These are phyloP conservation scores for Solanum dulcamara DNA, from an alignment of 257 asterid genomes.

Conservation along the genomic window DNA sequence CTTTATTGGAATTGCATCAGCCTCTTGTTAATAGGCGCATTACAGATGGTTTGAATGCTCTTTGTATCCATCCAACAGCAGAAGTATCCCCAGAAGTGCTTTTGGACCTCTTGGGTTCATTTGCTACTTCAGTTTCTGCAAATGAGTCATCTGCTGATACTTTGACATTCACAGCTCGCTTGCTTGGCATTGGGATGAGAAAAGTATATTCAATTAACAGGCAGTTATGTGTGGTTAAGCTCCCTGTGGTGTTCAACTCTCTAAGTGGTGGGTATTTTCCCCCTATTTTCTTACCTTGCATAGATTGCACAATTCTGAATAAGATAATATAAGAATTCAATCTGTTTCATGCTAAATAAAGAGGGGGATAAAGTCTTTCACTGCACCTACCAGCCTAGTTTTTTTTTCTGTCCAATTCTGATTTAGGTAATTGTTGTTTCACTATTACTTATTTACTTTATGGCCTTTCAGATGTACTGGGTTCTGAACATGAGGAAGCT, in stretches of 20 bases:
- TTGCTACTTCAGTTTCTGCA: constrained; percentile 42
- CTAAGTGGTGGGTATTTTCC: constrained; percentile 44
- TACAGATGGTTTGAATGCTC: constrained; percentile 53
- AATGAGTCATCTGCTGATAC: constrained; percentile 67
- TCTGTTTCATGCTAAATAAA: neutral
- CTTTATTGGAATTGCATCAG: constrained; percentile 57
- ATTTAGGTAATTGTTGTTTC: neutral
- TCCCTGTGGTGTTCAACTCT: constrained; percentile 59
- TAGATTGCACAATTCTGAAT: neutral
- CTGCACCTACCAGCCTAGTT: neutral
- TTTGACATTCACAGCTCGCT: constrained; percentile 74
- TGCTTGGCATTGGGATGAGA: constrained; percentile 77
- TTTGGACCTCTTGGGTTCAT: constrained; percentile 61
- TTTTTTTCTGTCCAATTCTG: neutral
- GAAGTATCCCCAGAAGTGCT: constrained; percentile 64
- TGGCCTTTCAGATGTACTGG: constrained; percentile 51
- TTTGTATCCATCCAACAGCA: constrained; percentile 47
- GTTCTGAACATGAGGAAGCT: constrained; percentile 89
- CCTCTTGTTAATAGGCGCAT: constrained; percentile 65
- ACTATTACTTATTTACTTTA: neutral
- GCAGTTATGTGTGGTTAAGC: constrained; percentile 72
- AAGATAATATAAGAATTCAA: neutral
- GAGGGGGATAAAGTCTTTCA: neutral
- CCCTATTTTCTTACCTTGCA: neutral
- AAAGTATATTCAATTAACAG: constrained; percentile 52